Conservation (phyloP, 495 filamentous ascomycete species). For the Hypoxylon rickii region DNA sequence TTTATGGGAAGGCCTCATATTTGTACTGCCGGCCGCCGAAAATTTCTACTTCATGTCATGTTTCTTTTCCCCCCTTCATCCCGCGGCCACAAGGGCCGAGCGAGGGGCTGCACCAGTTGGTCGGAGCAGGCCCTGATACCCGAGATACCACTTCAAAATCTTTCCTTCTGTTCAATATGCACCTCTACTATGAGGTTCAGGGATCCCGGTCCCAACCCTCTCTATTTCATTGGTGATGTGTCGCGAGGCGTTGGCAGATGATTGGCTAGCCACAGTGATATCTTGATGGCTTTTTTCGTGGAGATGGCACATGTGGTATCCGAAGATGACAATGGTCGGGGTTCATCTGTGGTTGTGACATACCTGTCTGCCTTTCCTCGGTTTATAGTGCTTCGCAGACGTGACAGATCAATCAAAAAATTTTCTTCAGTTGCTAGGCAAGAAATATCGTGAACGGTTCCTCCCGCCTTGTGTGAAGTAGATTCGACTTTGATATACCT, state of each 20-base stretch:
- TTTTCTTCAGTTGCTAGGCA: background rate
- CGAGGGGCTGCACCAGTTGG: conserved; percentile 22
- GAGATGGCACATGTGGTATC: background rate
- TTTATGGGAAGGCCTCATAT: conserved; percentile 25
- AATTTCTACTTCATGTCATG: conserved; percentile 4
- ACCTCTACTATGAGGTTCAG: background rate
- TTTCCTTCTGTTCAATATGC: conserved; percentile 3
- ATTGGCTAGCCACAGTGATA: conserved; percentile 12
- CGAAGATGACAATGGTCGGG: conserved; percentile 3
- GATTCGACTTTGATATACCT: too few species aligned
- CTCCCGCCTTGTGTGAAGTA: too few species aligned
- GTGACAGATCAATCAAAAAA: too few species aligned
- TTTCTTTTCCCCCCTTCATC: conserved; percentile 3
- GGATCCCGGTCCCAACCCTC: background rate
- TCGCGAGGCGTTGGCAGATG: conserved; percentile 13
- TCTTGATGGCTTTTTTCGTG: conserved; percentile 5
- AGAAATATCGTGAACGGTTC: too few species aligned
- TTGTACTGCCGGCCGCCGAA: conserved; percentile 13
- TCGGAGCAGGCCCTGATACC: conserved; percentile 21
- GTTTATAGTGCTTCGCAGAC: conserved; percentile 11
- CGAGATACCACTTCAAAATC: conserved; percentile 31
- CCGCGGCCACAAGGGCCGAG: conserved; percentile 5
- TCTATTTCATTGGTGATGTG: background rate
- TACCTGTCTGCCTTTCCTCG: background rate
- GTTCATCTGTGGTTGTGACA: background rate